Base-by-base conservation (phyloP, 139 green algal species). In the Medakamo hakoo region DNA sequence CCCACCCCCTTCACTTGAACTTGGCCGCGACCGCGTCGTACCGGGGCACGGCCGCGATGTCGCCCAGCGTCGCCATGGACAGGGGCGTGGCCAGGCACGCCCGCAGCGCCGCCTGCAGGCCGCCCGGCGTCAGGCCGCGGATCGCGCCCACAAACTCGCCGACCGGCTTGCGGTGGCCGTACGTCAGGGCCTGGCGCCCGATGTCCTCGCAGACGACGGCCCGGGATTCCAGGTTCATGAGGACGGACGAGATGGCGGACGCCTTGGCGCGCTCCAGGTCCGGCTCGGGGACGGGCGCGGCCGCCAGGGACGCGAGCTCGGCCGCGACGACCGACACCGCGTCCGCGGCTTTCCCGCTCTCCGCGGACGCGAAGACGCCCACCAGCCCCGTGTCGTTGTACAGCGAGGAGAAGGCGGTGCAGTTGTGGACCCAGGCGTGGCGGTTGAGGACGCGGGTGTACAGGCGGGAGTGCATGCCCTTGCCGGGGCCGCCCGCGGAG, bases 391-490 rank as follows among this genome's bases (percentile, higher is more conserved):
- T 94, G 67, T 88, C 69, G 72, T 96, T 94, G 80, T 93, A 95
- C 21, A 93, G 79, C 64, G 70, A 79, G 76, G 75, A 88, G 77
- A 95, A 84, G 29, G 82, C 82, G 25, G 77, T 85, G 85, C 86
- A 95, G 71, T 89, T 93, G 64, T 88, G 77, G 59, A 93, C 72
- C 84, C 81, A 86, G 59, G 49, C 26, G 72, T 88, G 66, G 55
- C 81, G 59, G 74, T 91, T 95, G 24, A 98, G 82, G 65, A 98
- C 89, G 29, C 87, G 80, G 1, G 81, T 90, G 83, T 98, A 98
- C 57, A 98, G 77, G 3, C 90, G 75, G 3, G 78, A 89, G 84
- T 98, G 89, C 92, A 98, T 98, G 73, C 92, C 92, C 76, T 98
- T 98, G 71, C 92, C 92, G 22, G 90, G 86, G 28, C 85, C 86